Conservation (phyloP, 805 yeast genomes). For the Isabelozyma heimii region DNA sequence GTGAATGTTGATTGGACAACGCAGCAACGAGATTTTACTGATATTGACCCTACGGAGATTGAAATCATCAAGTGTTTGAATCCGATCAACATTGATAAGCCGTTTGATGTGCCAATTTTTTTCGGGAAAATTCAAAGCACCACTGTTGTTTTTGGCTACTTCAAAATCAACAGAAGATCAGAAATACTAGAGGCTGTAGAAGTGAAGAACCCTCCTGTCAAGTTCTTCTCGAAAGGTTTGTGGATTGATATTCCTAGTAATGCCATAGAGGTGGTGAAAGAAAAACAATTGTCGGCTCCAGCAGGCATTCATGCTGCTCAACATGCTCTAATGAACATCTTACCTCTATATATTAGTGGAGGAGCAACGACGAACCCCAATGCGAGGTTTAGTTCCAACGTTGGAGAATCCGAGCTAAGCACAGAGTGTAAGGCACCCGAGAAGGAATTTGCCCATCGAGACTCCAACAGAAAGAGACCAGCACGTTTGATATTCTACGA, state of each 20-base stretch:
- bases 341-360: constrained; percentile 71
- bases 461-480: constrained; percentile 73
- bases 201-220: constrained; percentile 83
- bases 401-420: constrained; percentile 57
- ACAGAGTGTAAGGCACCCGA: constrained; percentile 98
- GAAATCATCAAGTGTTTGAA: constrained; percentile 58
- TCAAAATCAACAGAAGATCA: constrained; percentile 73
- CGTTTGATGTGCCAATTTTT: constrained; percentile 55
- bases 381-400: constrained; percentile 22
- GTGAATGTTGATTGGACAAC: constrained; percentile 96
- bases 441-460: constrained; percentile 82
- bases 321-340: constrained; percentile 78
- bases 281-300: constrained; percentile 65
- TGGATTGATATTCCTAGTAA: constrained; percentile 83
- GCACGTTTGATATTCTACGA: constrained; percentile 85
- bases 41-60: constrained; percentile 81
- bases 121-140: constrained; percentile 75
- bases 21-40: constrained; percentile 85
- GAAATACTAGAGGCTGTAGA: constrained; percentile 92
- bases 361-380: constrained; percentile 51
- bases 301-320: constrained; percentile 97
- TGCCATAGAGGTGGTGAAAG: constrained; percentile 58
- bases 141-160: constrained; percentile 85
- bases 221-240: constrained; percentile 69
- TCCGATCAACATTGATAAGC: constrained; percentile 29